A percentile compares a stretch with the other conserved stretches of the same genome.
These are phyloP conservation scores for Stentor coeruleus DNA, from an alignment of 73 alveolate species.

Conservation along the genomic window DNA sequence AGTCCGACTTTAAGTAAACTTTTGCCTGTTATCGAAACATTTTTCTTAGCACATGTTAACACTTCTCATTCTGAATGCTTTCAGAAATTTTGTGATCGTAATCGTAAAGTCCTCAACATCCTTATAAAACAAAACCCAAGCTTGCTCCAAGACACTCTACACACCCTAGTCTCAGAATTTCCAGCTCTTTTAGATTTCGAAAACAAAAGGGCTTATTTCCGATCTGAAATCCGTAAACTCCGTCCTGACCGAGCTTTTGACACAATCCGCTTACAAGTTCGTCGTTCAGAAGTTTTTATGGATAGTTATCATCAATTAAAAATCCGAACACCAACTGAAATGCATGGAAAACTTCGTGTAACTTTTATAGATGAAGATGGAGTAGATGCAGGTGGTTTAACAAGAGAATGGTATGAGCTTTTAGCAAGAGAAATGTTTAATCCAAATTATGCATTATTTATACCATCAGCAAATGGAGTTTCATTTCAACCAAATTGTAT, in stretches of 20 bases:
- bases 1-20: constrained; percentile 13
- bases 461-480: constrained; percentile 38
- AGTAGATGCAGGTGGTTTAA: constrained; percentile 98
- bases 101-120: background rate
- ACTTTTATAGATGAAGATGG: constrained; percentile 94
- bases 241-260: constrained; percentile 35
- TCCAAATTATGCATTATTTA: too few species aligned
- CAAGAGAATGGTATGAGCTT: constrained; percentile 98
- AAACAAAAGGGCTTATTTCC: constrained; percentile 71
- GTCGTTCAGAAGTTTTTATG: constrained; percentile 63
- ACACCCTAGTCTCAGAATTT: background rate
- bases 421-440: too few species aligned
- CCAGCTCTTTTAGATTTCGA: constrained; percentile 68
- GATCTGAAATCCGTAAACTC: constrained; percentile 51
- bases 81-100: background rate
- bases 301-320: constrained; percentile 64
- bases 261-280: constrained; percentile 45
- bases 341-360: constrained; percentile 44
- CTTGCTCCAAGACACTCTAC: background rate
- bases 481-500: constrained; percentile 38
- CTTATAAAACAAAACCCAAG: constrained; percentile 3
- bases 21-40: constrained; percentile 9
- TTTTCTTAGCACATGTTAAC: background rate
- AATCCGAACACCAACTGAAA: constrained; percentile 51
- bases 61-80: background rate